Evolutionary conservation across 371 early-diverging fungal genomes (phyloP), one percentile per base, ranked within the genome.

Genomic region (Rhizopus arrhizus): DNA sequence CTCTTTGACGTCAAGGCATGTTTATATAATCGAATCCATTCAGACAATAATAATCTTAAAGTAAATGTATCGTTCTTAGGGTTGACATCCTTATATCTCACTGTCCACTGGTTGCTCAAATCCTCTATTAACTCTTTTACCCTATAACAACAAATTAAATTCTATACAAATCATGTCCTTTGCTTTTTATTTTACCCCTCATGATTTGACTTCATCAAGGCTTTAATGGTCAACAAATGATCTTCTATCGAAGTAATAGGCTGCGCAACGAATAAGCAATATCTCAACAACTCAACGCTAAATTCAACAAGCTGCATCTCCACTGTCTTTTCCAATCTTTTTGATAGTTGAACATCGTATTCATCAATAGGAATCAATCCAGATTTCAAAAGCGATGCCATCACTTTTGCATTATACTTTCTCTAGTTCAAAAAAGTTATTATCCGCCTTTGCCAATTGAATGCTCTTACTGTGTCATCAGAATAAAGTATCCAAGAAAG

Each of bases 1-100:
- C 85, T 81, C 50, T 91, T 92, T 48, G 76, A 87, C 6, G 92
- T 86, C 12, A 89, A 76, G 1, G 92, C 87, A 64, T 90, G 87
- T 58, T 91, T 85, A 69, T 85, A 94, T 38, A 94, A 67, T 41
- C 91, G 83, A 22, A 91, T 81, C 98, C 98, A 97, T 62, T 96
- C 96, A 7, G 84, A 77, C 65, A 93, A 89, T 50, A 89, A 40
- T 46, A 73, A 49, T 47, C 73, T 64, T n/a, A 77, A 47, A 10
- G 65, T 60, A 46, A 69, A 65, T 5, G 69, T 32, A 53, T 64
- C 65, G 1, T 22, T 54, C 2, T 59, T 12, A 15, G 64, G 54
- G 22, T 69, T 62, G 5, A 64, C 36, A 11, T 51, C 29, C 12
- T 40, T 47, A 36, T 72, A 72, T 1, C 46, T 35, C 7, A 38